Evolutionary conservation across 495 filamentous ascomycete species (phyloP), one percentile per base, ranked within the genome.

Genomic region (Talaromyces borbonicus): DNA sequence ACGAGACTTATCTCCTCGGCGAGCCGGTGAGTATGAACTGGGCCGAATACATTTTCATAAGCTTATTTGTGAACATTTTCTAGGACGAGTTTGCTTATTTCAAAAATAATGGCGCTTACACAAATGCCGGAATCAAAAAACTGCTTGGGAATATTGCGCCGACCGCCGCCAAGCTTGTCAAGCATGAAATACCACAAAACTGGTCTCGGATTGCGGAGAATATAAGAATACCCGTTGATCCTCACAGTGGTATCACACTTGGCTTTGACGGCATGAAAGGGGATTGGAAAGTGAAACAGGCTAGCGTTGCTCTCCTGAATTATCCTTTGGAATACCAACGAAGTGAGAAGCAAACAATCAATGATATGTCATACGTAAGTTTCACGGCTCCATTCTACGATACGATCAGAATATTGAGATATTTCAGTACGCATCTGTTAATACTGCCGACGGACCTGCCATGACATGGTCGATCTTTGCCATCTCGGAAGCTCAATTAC

Each of bases 381-480:
- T 11, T 22, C 20, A 16, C 12, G 3, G 2, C 1, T 30, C 43
- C n/a, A n/a, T n/a, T 9, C 19, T 6, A 20, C 5, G 42, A 26
- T 27, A 12, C 30, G 23, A 8, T n/a, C 29, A 1, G 29, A 20
- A 19, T 9, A 38, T 20, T 38, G 7, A 38, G 3, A 12, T 14
- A 38, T 16, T 38, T 4, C 43, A 70, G 61, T 80, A 80, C 48
- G 71, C 77, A 8, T 67, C 65, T 19, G 74, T 70, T 16, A 77
- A 80, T 52, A 75, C 73, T 9, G 62, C 60, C 3, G 62, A 77
- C 40, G 77, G 77, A 2, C 77, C 77, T 0, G 77, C 71, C 2
- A 80, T 80, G 77, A 80, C 77, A n/a, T 80, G 74, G 55, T 67
- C 65, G 5, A 69, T 76, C 25, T 79, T 76, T 48, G 68, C 68